A percentile compares a stretch with the other conserved stretches of the same genome.
phyloP scores from a whole-genome alignment of 768 basidiomycete species.

The Lenzites betulinus region DNA sequence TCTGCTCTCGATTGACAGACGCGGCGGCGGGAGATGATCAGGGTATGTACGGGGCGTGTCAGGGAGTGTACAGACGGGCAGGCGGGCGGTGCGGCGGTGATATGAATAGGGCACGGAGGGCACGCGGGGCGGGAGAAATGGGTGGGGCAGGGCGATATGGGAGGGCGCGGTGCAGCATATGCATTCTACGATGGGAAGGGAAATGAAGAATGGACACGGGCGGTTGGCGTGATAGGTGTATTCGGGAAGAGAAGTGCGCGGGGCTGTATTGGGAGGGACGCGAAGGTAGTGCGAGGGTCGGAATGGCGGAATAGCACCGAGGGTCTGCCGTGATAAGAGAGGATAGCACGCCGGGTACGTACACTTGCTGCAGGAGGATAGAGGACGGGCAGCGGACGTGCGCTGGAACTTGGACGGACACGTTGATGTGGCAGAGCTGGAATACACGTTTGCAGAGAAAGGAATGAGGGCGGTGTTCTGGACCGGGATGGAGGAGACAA shows the following conservation, averaged over 20 bases:
- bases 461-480: background rate
- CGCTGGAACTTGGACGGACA: background rate
- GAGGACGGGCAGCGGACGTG: background rate
- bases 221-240: slow-evolving; percentile 1
- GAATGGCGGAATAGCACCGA: slow-evolving; percentile 3
- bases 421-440: background rate
- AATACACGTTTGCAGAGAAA: slow-evolving; percentile 11
- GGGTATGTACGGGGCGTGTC: background rate
- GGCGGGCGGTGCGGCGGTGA: background rate
- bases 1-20: slow-evolving; percentile 7
- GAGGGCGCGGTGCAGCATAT: background rate
- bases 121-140: slow-evolving; percentile 7
- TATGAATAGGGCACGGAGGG: slow-evolving; percentile 13
- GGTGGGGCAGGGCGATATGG: slow-evolving; percentile 8
- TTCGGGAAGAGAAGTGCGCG: background rate
- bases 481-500: background rate
- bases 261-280: background rate
- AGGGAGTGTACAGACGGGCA: no score
- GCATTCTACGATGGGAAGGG: slow-evolving; percentile 10
- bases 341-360: no score
- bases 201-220: slow-evolving; percentile 3
- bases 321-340: slow-evolving; percentile 7
- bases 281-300: slow-evolving; percentile 1
- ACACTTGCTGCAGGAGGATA: background rate
- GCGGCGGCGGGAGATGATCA: background rate